A percentile compares a stretch with the other conserved stretches of the same genome.
Conservation (phyloP, 805 yeast genomes). For the Blastobotrys robertii region DNA sequence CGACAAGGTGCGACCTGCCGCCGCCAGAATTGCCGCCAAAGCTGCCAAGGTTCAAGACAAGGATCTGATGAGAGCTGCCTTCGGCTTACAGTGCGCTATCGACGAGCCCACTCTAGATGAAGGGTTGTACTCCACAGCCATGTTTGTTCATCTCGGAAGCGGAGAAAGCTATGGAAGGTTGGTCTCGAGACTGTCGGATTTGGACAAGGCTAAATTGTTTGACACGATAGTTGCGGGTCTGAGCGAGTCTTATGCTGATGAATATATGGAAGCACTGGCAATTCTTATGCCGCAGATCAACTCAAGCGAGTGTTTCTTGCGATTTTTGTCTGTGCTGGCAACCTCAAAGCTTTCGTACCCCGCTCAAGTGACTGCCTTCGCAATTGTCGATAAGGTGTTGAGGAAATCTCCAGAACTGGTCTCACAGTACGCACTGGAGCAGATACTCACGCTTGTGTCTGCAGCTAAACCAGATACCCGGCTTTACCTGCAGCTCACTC, state of each 20-base stretch:
- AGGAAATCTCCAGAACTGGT: slow-evolving; percentile 47
- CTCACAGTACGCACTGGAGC: slow-evolving; percentile 58
- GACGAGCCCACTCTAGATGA: too few species aligned
- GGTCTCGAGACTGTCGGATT: background rate
- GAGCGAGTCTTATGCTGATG: background rate
- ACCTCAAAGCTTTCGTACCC: background rate
- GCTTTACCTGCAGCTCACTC: slow-evolving; percentile 34
- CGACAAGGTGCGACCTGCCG: too few species aligned
- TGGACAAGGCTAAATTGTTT: background rate
- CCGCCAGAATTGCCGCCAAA: background rate
- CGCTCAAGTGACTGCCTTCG: too few species aligned
- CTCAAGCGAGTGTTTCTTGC: background rate
- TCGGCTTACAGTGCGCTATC: too few species aligned
- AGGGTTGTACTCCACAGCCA: too few species aligned
- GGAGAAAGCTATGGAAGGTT: too few species aligned
- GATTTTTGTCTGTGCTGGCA: too few species aligned
- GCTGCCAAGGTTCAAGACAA: background rate
- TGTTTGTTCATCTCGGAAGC: too few species aligned
- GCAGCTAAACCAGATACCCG: slow-evolving; percentile 18
- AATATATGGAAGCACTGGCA: background rate
- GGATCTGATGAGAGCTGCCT: background rate
- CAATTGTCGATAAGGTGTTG: slow-evolving; percentile 23
- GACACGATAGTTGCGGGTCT: too few species aligned
- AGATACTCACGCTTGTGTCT: slow-evolving; percentile 35
- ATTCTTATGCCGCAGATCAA: background rate